These are phyloP conservation scores for Tympanopsis confertula DNA, from an alignment of 2,329 filamentous ascomycete genomes.

Conservation along the genomic window DNA sequence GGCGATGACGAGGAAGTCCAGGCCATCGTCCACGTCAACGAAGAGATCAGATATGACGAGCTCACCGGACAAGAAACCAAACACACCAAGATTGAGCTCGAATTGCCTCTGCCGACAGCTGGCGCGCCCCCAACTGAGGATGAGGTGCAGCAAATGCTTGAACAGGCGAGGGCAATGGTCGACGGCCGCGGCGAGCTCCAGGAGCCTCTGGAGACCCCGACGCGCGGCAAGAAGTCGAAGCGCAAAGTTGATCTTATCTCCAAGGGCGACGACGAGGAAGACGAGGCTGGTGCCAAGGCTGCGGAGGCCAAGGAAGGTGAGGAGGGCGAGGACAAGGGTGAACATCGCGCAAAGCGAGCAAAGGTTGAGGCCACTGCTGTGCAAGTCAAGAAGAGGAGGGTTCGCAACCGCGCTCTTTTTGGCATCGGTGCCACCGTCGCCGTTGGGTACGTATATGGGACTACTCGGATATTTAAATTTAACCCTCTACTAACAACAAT, in stretches of 20 bases:
- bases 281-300: constrained; percentile 27
- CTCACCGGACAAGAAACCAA: constrained; percentile 53
- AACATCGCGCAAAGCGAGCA: constrained; percentile 23
- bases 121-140: constrained; percentile 63
- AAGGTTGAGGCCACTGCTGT: constrained; percentile 23
- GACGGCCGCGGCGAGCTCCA: constrained; percentile 48
- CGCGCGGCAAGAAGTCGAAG: constrained; percentile 48
- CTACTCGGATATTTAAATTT: too few species aligned
- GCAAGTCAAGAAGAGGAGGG: constrained; percentile 17
- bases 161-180: constrained; percentile 80
- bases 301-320: constrained; percentile 27
- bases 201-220: constrained; percentile 22
- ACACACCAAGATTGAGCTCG: constrained; percentile 63
- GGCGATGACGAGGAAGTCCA: constrained; percentile 28
- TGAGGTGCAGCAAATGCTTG: constrained; percentile 73
- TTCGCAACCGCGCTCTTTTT: constrained; percentile 8
- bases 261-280: constrained; percentile 43
- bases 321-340: constrained; percentile 21
- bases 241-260: constrained; percentile 65
- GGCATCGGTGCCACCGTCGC: background rate
- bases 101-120: constrained; percentile 49
- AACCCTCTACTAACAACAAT: too few species aligned
- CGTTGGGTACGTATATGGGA: background rate
- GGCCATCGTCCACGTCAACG: constrained; percentile 60
- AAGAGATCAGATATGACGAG: constrained; percentile 40